phyloP scores from a whole-genome alignment of 2,329 filamentous ascomycete genomes.

The Calonectria ilicicola region DNA sequence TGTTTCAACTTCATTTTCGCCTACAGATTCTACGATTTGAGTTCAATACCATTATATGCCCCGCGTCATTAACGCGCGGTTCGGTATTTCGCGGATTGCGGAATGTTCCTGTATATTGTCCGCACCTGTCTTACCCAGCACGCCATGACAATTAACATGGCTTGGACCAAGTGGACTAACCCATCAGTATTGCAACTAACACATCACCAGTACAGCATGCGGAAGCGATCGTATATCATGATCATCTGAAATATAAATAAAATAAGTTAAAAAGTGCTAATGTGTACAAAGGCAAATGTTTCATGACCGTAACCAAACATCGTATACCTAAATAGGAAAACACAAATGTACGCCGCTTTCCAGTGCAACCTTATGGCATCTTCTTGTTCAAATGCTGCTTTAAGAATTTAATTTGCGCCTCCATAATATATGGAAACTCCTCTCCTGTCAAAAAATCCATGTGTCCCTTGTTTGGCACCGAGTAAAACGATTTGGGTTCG shows the following conservation, averaged over 20 bases:
- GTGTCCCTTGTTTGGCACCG: constrained; percentile 19
- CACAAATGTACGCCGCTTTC: neutral
- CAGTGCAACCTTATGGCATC: neutral
- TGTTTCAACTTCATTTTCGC: neutral
- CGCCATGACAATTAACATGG: neutral
- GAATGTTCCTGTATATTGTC: neutral
- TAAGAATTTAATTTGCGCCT: constrained; percentile 1
- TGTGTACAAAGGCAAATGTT: neutral
- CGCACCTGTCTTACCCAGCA: neutral
- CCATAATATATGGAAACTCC: neutral
- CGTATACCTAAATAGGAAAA: neutral
- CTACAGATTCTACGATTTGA: neutral
- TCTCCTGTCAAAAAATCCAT: constrained; percentile 17
- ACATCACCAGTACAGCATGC: neutral
- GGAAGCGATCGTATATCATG: neutral
- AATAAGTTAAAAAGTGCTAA: neutral
- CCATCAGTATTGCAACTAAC: neutral
- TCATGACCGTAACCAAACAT: neutral
- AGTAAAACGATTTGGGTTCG: constrained; percentile 13
- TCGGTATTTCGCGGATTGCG: neutral
- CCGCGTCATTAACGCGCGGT: neutral
- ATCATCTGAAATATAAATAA: neutral
- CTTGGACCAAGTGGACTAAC: neutral
- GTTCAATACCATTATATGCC: no score
- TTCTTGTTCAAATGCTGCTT: neutral